These are phyloP conservation scores for Pistacia integerrima DNA, from an alignment of 345 rosid species.

Conservation along the genomic window DNA sequence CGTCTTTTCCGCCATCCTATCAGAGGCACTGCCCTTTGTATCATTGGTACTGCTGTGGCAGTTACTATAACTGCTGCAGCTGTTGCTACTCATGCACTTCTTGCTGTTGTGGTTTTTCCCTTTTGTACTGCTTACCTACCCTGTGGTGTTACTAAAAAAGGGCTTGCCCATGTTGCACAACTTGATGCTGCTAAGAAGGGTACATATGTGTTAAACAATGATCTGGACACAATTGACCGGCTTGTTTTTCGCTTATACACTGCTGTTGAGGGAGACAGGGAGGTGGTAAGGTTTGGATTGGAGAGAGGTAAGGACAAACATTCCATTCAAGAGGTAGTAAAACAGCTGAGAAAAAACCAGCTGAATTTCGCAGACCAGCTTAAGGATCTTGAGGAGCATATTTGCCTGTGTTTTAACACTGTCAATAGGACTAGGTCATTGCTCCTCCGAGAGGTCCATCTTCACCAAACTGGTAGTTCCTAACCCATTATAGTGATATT, in stretches of 20 bases:
- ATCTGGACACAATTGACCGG: conserved; percentile 62
- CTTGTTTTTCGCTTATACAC: conserved; percentile 55
- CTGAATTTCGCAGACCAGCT: conserved; percentile 43
- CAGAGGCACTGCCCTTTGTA: conserved; percentile 50
- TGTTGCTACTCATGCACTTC: conserved; percentile 58
- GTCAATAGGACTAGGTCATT: conserved; percentile 59
- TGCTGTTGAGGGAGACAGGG: conserved; percentile 55
- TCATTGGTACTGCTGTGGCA: conserved; percentile 49
- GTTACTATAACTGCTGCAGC: conserved; percentile 44
- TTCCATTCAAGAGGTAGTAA: conserved; percentile 51
- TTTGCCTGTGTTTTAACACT: conserved; percentile 57
- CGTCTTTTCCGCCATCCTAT: conserved; percentile 45
- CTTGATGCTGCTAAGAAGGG: conserved; percentile 72
- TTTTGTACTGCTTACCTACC: conserved; percentile 49
- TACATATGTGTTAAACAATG: conserved; percentile 51
- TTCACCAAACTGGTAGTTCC: conserved; percentile 24
- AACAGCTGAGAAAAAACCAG: conserved; percentile 53
- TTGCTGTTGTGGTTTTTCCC: conserved; percentile 55
- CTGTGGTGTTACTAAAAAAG: conserved; percentile 51
- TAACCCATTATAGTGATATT: conserved; percentile 15
- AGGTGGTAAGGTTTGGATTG: conserved; percentile 52
- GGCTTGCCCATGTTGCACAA: conserved; percentile 53
- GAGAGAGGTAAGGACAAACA: conserved; percentile 53
- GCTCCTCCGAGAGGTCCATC: conserved; percentile 53
- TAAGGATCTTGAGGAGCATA: conserved; percentile 63